Base-by-base conservation (phyloP, 768 basidiomycete species). In the Boletellus sp. region DNA sequence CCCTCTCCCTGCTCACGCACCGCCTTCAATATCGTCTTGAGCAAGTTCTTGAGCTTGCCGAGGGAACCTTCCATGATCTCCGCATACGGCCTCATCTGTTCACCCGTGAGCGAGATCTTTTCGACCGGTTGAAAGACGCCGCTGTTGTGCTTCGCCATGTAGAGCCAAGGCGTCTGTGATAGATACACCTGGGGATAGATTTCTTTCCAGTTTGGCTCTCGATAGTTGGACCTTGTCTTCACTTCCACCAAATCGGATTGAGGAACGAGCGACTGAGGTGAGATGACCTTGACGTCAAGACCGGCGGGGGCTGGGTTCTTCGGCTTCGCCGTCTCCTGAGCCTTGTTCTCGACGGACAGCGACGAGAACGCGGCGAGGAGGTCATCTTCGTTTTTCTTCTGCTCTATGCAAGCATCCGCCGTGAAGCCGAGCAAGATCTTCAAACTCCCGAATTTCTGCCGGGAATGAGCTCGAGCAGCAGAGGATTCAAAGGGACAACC, bases 161-260 rank as follows among this genome's bases (percentile, higher is more conserved):
- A 82, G 50, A 82, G 74, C 56, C 80, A 75, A 2, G 75, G 68
- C 0, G 84, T 88, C 60, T 84, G 82, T 6, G 87, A 86, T 47
- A 90, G 75, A 61, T 77, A 83, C 12, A 88, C 66, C 60, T 88
- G 86, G 0, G 81, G 78, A 62, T 81, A 87, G 1, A 71, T 68
- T 12, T 85, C 83, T 24, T 59, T 69, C 84, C 84, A 87, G 57
- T 84, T 71, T 50, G 71, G 70, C 9, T 67, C 62, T 7, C 62
- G 55, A n/a, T 42, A 35, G 4, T 38, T 28, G 1, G 64, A 57
- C n/a, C 65, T 38, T 36, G 75, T 74, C 35, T 63, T 62, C 34
- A 74, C 52, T 42, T 73, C 73, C 47, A 72, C 53, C 47, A 75
- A 26, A 38, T 62, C 49, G 1, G 63, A 51, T 45, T 76, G 75